These are phyloP conservation scores for Scutellaria galericulata DNA, from an alignment of 257 asterid genomes.

Conservation along the genomic window DNA sequence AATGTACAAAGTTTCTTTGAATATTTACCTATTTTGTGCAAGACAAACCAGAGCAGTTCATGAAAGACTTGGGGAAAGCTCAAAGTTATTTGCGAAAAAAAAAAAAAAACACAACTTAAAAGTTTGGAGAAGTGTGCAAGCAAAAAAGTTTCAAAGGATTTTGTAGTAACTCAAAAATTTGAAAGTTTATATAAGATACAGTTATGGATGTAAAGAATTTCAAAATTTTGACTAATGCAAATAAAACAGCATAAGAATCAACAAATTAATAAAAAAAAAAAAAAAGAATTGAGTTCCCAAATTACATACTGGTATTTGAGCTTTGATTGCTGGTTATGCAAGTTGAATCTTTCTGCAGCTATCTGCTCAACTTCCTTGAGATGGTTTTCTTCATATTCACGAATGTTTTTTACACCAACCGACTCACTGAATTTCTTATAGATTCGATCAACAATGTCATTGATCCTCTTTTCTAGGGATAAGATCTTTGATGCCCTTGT, in stretches of 20 bases:
- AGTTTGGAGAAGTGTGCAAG: not conserved
- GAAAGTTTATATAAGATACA: not conserved
- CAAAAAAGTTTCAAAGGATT: not conserved
- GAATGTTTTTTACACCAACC: conserved; percentile 90
- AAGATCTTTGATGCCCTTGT: conserved; percentile 60
- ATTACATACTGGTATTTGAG: conserved; percentile 85
- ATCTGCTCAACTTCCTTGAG: conserved; percentile 87
- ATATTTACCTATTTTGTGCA: conserved; percentile 3
- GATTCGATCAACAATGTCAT: conserved; percentile 79
- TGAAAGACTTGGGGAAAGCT: not conserved
- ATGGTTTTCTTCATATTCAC: conserved; percentile 97
- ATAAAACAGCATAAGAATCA: conserved; percentile 14
- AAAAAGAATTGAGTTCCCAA: conserved; percentile 19
- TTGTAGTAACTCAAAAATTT: not conserved
- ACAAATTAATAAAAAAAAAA: not conserved
- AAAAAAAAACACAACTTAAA: not conserved
- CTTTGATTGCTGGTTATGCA: conserved; percentile 94
- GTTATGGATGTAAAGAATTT: not conserved
- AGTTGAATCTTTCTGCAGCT: conserved; percentile 84
- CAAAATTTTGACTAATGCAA: not conserved
- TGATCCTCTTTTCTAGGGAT: conserved; percentile 70
- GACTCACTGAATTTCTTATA: conserved; percentile 92
- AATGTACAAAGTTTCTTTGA: not conserved
- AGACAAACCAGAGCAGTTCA: conserved; percentile 13
- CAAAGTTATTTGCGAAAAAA: not conserved